These are phyloP conservation scores for Russula compacta DNA, from an alignment of 768 basidiomycete genomes.

Conservation along the genomic window DNA sequence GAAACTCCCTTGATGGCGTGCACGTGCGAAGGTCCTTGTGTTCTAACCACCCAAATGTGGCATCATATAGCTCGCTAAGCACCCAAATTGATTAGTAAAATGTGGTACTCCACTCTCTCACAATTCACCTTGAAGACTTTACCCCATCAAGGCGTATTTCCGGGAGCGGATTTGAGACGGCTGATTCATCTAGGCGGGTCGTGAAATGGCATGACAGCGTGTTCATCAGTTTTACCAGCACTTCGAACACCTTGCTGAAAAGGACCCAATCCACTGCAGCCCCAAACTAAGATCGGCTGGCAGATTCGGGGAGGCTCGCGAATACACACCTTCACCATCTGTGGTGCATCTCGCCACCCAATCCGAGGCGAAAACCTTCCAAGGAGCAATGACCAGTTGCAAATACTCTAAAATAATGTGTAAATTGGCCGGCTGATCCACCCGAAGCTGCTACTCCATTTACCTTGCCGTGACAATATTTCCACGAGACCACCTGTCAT, in stretches of 20 bases:
- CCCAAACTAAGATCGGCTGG: background rate
- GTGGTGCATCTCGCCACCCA: conserved; percentile 21
- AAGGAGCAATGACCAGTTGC: conserved; percentile 8
- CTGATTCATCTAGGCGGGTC: conserved; percentile 26
- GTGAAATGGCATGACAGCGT: conserved; percentile 26
- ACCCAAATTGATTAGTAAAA: background rate
- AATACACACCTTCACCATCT: conserved; percentile 40
- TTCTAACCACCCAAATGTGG: conserved; percentile 15
- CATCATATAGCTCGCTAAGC: conserved; percentile 9
- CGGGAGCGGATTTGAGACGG: conserved; percentile 14
- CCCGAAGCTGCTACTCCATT: background rate
- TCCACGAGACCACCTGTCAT: conserved; percentile 47
- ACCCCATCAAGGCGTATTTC: conserved; percentile 7
- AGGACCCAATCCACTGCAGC: conserved; percentile 48
- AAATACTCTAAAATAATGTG: conserved; percentile 1
- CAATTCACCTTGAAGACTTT: conserved; percentile 12
- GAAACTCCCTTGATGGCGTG: conserved; percentile 6
- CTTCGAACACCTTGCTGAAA: conserved; percentile 38
- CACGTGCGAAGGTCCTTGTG: conserved; percentile 8
- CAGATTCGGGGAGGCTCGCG: background rate
- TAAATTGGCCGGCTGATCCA: background rate
- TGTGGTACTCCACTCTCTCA: background rate
- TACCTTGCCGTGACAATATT: conserved; percentile 39
- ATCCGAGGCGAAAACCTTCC: conserved; percentile 14
- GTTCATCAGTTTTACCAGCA: conserved; percentile 35